These are phyloP conservation scores for Phoenix dactylifera DNA, from an alignment of 176 grass and related monocot species.

Conservation along the genomic window DNA sequence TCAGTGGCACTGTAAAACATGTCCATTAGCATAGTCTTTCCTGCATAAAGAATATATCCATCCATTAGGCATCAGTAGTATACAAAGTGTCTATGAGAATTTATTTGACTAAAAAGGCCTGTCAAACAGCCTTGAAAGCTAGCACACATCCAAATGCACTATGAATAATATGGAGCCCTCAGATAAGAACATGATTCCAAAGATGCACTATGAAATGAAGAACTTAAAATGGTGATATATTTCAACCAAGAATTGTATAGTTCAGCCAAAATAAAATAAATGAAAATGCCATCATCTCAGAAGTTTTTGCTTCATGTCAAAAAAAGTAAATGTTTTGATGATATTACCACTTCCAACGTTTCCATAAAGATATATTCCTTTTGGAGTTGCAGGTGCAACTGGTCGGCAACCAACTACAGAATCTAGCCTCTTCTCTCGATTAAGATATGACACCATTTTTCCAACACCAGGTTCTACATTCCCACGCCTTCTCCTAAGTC, in stretches of 20 bases:
- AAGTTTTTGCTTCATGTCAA: too few relatives aligned
- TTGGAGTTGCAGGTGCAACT: constrained; percentile 54
- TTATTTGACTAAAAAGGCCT: too few relatives aligned
- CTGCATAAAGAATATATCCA: constrained; percentile 16
- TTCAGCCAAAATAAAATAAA: too few relatives aligned
- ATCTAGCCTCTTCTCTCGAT: constrained; percentile 82
- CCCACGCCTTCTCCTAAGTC: constrained; percentile 49
- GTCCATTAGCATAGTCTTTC: constrained; percentile 99
- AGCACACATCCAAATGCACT: too few relatives aligned
- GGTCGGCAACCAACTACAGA: constrained; percentile 56
- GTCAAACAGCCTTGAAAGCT: too few relatives aligned
- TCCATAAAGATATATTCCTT: constrained; percentile 87
- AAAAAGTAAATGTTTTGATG: constrained; percentile 1
- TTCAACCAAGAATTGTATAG: too few relatives aligned
- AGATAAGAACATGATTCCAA: not conserved
- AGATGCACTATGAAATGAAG: not conserved
- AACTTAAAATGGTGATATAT: too few relatives aligned
- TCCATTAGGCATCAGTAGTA: too few relatives aligned
- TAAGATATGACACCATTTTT: constrained; percentile 88
- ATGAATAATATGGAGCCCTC: too few relatives aligned
- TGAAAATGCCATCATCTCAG: too few relatives aligned
- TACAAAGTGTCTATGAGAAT: too few relatives aligned
- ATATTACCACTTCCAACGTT: constrained; percentile 90
- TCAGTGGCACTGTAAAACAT: constrained; percentile 85
- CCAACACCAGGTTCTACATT: constrained; percentile 81